A percentile compares a stretch with the other conserved stretches of the same genome.
These are phyloP conservation scores for Volvox carteri DNA, from an alignment of 163 green algal genomes.

Conservation along the genomic window DNA sequence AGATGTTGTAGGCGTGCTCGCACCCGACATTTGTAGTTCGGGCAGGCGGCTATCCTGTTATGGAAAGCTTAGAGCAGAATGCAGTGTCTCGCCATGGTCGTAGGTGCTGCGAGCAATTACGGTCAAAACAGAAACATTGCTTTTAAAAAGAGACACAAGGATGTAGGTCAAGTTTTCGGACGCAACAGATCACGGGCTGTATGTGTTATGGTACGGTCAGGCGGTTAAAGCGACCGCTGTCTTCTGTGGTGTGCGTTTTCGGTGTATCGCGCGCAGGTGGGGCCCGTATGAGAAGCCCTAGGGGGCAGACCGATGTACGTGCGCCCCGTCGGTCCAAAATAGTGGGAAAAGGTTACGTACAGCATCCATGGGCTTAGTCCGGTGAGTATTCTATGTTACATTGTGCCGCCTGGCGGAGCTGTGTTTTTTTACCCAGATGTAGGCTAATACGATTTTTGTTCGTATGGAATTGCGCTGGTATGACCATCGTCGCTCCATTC, in stretches of 20 bases:
- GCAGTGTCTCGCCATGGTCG: too few relatives aligned
- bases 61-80: slow-evolving; percentile 12
- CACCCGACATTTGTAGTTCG: background rate
- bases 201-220: background rate
- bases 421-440: background rate
- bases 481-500: background rate
- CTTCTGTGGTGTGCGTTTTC: background rate
- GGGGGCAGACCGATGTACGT: background rate
- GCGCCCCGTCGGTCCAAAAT: background rate
- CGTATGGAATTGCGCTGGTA: background rate
- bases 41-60: background rate
- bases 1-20: background rate
- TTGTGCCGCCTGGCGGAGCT: background rate
- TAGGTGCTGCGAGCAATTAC: background rate
- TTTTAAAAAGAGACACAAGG: background rate
- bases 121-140: background rate
- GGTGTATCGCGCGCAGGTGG: slow-evolving; percentile 23
- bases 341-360: background rate
- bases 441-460: background rate
- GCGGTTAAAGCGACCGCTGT: background rate
- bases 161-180: slow-evolving; percentile 13
- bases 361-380: background rate
- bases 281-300: background rate
- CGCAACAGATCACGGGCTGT: background rate
- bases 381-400: background rate